Evolutionary conservation across 139 green algal species (phyloP).

Genomic region (Limnomonas spitsbergensis): DNA sequence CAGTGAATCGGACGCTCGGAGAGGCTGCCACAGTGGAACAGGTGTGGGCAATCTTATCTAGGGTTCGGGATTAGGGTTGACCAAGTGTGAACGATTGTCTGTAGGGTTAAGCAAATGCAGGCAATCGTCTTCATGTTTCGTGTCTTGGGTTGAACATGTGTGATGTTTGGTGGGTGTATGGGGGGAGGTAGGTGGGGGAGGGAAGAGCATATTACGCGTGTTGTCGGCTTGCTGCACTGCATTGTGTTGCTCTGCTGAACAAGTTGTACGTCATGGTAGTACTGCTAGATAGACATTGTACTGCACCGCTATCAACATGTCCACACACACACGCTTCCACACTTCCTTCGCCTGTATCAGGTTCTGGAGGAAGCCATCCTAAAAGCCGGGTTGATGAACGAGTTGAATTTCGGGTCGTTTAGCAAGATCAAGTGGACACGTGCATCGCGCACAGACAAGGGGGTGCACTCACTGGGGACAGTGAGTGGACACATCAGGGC

Average conservation of each 20-base stretch:
- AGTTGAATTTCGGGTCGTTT: conserved; percentile 58
- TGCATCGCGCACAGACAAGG: conserved; percentile 94
- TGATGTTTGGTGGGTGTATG: no score
- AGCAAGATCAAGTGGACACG: conserved; percentile 72
- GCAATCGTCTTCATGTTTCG: no score
- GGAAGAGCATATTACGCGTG: no score
- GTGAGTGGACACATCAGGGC: conserved; percentile 28
- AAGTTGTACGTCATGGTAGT: neutral
- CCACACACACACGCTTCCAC: neutral
- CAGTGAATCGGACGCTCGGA: conserved; percentile 37
- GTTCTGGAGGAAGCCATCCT: conserved; percentile 41
- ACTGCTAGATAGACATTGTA: no score
- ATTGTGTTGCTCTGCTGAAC: neutral
- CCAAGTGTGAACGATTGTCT: no score
- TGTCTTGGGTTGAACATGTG: no score
- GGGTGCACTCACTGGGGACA: conserved; percentile 75
- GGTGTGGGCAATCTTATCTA: conserved; percentile 1
- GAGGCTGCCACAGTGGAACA: conserved; percentile 35
- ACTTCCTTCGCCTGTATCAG: conserved; percentile 11
- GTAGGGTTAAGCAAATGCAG: no score
- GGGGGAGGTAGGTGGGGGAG: no score
- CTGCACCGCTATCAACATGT: neutral
- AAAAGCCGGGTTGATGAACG: conserved; percentile 37
- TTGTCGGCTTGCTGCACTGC: no score
- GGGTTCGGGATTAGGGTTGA: no score